A percentile compares a stretch with the other conserved stretches of the same genome.
Evolutionary conservation across 148 eudicot genomes (phyloP).

Genomic region (Gaultheria prostrata): DNA sequence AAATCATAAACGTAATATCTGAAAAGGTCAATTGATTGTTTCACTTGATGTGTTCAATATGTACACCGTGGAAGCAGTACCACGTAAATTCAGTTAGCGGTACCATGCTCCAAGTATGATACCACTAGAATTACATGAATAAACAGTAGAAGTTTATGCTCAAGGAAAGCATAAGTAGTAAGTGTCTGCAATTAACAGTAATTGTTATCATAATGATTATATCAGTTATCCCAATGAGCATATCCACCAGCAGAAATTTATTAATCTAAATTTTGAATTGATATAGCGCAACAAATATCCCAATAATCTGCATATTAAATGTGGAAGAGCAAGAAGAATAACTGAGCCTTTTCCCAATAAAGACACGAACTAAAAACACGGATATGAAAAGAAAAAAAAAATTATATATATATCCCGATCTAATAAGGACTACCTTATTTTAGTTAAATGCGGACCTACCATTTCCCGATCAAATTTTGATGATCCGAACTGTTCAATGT

Average conservation of each 20-base stretch:
- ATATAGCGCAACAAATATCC: neutral
- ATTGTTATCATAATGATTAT: neutral
- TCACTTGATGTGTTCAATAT: neutral
- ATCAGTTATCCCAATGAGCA: neutral
- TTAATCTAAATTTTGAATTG: neutral
- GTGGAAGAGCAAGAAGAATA: neutral
- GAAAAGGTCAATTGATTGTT: neutral
- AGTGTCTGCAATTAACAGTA: neutral
- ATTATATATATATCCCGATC: too few species aligned
- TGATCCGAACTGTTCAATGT: too few species aligned
- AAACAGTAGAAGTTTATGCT: neutral
- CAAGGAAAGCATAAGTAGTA: neutral
- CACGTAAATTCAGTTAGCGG: neutral
- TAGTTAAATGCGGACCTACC: too few species aligned
- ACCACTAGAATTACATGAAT: neutral
- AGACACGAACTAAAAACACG: too few species aligned
- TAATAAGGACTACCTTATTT: too few species aligned
- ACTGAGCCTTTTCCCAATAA: neutral
- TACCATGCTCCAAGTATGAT: neutral
- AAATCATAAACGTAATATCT: neutral
- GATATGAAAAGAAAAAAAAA: too few species aligned
- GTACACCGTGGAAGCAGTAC: neutral
- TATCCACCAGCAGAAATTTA: neutral
- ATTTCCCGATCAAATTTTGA: too few species aligned
- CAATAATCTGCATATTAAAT: neutral